phyloP scores from a whole-genome alignment of 306 rosid genomes.

The Glycine latifolia region DNA sequence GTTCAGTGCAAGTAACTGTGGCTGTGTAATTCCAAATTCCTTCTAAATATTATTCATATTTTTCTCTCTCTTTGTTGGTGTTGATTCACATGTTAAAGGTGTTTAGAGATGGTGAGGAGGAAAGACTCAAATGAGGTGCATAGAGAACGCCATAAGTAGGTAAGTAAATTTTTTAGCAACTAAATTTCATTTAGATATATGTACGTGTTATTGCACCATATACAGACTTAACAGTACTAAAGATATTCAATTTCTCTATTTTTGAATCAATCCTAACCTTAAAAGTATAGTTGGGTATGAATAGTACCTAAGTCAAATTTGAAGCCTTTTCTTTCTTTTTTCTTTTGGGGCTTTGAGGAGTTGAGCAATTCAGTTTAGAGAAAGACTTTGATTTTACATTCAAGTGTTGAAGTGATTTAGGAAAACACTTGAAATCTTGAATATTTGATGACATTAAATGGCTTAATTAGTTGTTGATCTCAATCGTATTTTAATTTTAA shows the following conservation, averaged over 20 bases:
- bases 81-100: too few species aligned
- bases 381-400: not conserved
- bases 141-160: conserved; percentile 78
- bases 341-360: not conserved
- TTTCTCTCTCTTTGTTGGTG: not conserved
- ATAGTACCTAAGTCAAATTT: conserved; percentile 6
- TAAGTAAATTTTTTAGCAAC: not conserved
- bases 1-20: not conserved
- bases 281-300: not conserved
- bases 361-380: not conserved
- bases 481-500: not conserved
- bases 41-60: not conserved
- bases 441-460: not conserved
- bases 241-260: not conserved
- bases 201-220: not conserved
- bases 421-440: not conserved
- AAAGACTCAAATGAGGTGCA: conserved; percentile 82
- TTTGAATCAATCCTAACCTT: not conserved
- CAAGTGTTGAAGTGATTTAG: not conserved
- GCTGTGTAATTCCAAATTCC: not conserved
- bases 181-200: not conserved
- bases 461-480: not conserved
- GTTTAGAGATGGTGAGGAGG: conserved; percentile 82
- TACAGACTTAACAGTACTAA: not conserved
- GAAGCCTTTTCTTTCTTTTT: not conserved